Conservation (phyloP, 2,329 filamentous ascomycete species). For the Xylariomycetidae sp. region DNA sequence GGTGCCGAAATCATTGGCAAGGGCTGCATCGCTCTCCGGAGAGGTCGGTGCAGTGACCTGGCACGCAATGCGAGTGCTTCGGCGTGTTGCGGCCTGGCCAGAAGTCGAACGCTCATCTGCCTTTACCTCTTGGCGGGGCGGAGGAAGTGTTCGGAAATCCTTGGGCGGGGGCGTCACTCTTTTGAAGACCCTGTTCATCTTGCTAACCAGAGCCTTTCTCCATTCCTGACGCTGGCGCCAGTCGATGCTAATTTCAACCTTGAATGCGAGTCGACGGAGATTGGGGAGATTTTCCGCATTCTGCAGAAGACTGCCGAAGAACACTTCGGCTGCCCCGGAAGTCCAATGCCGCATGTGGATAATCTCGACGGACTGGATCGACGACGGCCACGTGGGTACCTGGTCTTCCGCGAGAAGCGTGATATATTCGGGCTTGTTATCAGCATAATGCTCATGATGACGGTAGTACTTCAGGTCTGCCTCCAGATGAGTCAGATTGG, state of each 20-base stretch:
- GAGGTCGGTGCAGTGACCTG: conserved; percentile 11
- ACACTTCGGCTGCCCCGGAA: conserved; percentile 62
- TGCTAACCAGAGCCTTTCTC: conserved; percentile 69
- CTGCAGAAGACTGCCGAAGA: conserved; percentile 73
- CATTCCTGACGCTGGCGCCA: conserved; percentile 81
- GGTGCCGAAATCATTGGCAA: conserved; percentile 6
- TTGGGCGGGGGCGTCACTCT: conserved; percentile 14
- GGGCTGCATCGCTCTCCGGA: conserved; percentile 8
- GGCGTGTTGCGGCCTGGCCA: conserved; percentile 11
- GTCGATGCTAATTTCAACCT: conserved; percentile 69
- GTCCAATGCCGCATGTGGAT: conserved; percentile 72
- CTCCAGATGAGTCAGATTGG: conserved; percentile 60
- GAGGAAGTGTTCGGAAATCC: conserved; percentile 11
- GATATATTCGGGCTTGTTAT: conserved; percentile 71
- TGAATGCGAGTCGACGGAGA: conserved; percentile 66
- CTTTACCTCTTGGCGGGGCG: conserved; percentile 3
- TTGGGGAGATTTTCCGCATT: conserved; percentile 59
- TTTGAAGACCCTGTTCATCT: conserved; percentile 59
- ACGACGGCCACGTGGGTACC: conserved; percentile 71
- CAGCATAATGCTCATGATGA: conserved; percentile 58
- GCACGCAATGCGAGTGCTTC: conserved; percentile 23
- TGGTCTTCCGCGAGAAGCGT: conserved; percentile 58
- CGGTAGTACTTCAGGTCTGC: conserved; percentile 79
- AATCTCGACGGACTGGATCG: conserved; percentile 66
- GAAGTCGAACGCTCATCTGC: conserved; percentile 2